These are phyloP conservation scores for Hypomontagnella submonticulosa DNA, from an alignment of 495 filamentous ascomycete genomes.

Conservation along the genomic window DNA sequence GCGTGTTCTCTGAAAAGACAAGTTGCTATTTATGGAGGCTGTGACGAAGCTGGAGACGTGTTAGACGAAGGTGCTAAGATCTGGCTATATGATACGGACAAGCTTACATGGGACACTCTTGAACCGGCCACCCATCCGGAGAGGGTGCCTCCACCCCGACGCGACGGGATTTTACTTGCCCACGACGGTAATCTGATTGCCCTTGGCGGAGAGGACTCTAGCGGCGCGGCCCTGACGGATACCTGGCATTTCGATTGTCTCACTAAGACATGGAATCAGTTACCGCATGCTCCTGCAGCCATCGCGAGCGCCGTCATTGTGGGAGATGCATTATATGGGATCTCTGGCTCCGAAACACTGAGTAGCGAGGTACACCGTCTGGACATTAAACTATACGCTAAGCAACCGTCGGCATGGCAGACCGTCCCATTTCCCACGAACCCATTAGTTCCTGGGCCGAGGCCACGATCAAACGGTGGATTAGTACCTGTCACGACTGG, in stretches of 20 bases:
- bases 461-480: constrained; percentile 55
- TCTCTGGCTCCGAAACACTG: constrained; percentile 49
- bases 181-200: constrained; percentile 54
- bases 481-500: constrained; percentile 61
- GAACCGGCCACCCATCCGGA: constrained; percentile 43
- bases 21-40: constrained; percentile 60
- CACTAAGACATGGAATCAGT: constrained; percentile 55
- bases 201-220: constrained; percentile 52
- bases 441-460: constrained; percentile 58
- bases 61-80: constrained; percentile 57
- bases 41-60: constrained; percentile 45
- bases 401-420: constrained; percentile 55
- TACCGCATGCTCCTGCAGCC: constrained; percentile 52
- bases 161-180: constrained; percentile 38
- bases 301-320: constrained; percentile 53
- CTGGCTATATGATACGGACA: constrained; percentile 61
- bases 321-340: constrained; percentile 57
- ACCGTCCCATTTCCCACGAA: constrained; percentile 59
- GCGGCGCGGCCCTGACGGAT: constrained; percentile 46
- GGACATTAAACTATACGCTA: constrained; percentile 45
- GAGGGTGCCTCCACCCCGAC: constrained; percentile 33
- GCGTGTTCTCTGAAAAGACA: constrained; percentile 52
- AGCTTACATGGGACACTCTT: constrained; percentile 48
- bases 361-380: constrained; percentile 58
- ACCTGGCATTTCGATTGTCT: constrained; percentile 61